A percentile compares a stretch with the other conserved stretches of the same genome.
Evolutionary conservation across 306 rosid genomes (phyloP).

Genomic region (Sicyos baderoa): DNA sequence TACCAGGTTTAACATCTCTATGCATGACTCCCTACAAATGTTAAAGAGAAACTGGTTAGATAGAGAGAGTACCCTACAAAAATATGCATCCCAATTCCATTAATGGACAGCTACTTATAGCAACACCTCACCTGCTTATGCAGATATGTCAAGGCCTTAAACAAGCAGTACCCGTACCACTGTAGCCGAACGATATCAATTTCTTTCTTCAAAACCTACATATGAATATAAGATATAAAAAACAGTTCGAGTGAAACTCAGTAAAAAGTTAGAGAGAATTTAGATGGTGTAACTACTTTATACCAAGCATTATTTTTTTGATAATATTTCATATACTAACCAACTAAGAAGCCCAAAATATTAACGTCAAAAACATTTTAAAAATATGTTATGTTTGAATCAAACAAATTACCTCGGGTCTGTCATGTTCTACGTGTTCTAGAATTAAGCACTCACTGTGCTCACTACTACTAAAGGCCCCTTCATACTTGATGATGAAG

Average conservation of each 20-base stretch:
- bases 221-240: slow-evolving; percentile 15
- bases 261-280: background rate
- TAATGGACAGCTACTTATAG: background rate
- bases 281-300: background rate
- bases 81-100: background rate
- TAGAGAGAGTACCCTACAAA: background rate
- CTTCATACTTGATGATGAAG: slow-evolving; percentile 34
- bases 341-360: background rate
- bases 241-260: background rate
- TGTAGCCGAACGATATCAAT: slow-evolving; percentile 51
- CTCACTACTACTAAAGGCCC: slow-evolving; percentile 27
- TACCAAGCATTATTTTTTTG: background rate
- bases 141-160: slow-evolving; percentile 64
- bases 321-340: background rate
- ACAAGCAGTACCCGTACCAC: slow-evolving; percentile 84
- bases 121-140: slow-evolving; percentile 63
- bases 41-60: slow-evolving; percentile 15
- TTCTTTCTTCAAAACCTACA: slow-evolving; percentile 73
- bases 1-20: slow-evolving; percentile 91
- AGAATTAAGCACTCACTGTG: slow-evolving; percentile 31
- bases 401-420: slow-evolving; percentile 64
- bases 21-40: slow-evolving; percentile 61
- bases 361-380: background rate
- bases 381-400: no score
- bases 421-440: slow-evolving; percentile 68